These are phyloP conservation scores for Comarum palustre DNA, from an alignment of 306 rosid genomes.

Conservation along the genomic window DNA sequence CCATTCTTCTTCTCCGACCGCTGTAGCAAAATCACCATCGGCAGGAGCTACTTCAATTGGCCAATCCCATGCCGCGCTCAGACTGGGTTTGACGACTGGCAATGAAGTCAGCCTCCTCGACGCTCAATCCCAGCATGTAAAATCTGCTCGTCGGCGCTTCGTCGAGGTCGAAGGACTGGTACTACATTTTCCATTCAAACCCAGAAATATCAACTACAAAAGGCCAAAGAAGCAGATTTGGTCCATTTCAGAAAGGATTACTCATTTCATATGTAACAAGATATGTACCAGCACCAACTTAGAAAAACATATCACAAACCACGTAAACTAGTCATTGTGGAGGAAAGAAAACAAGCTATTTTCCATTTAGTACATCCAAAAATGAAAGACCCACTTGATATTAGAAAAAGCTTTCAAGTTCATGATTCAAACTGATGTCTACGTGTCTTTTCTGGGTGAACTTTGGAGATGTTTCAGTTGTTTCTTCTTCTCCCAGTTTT, in stretches of 20 bases:
- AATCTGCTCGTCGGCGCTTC: too few relatives aligned
- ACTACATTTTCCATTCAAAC: neutral
- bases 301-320: constrained; percentile 70
- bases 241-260: constrained; percentile 39
- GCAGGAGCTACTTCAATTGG: too few relatives aligned
- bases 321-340: constrained; percentile 56
- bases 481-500: constrained; percentile 42
- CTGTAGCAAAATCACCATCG: too few relatives aligned
- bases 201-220: neutral
- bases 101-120: too few relatives aligned
- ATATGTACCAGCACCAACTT: constrained; percentile 53
- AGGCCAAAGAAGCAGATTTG: constrained; percentile 1
- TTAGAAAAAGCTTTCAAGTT: constrained; percentile 40
- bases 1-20: too few relatives aligned
- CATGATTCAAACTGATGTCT: constrained; percentile 59
- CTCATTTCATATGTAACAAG: constrained; percentile 46
- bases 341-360: constrained; percentile 54
- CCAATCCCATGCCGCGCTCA: too few relatives aligned
- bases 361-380: constrained; percentile 45
- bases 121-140: too few relatives aligned
- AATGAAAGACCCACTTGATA: constrained; percentile 35
- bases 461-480: constrained; percentile 37
- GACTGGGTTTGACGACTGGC: too few relatives aligned
- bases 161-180: too few relatives aligned
- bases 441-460: constrained; percentile 47